Evolutionary conservation across 2,329 filamentous ascomycete species (phyloP), one percentile per base, ranked within the genome.

Genomic region (Cytospora paraplurivora): DNA sequence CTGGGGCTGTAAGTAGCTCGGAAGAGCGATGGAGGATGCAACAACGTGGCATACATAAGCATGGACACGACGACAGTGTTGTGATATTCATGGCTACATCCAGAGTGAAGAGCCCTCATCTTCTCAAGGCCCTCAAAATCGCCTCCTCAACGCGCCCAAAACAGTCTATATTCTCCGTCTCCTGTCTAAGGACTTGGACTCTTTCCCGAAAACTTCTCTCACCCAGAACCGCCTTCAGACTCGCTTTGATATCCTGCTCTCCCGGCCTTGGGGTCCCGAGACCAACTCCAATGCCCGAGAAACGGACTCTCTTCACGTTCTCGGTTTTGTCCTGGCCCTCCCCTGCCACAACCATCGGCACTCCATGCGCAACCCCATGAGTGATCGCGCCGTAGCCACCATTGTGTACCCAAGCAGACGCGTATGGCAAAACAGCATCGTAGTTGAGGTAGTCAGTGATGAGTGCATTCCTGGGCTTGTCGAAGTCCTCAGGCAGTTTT

Each of bases 271-370:
- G 70, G 0, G 65, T 70, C 8, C 60, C 69, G 21, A 75, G 66
- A 38, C 77, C 72, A 5, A 78, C 62, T 1, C 76, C 76, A 15
- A 75, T 69, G 1, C 76, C 74, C 4, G 71, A 71, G 66, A 67
- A 76, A 3, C 71, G 73, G 1, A 77, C 71, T 2, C 76, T 68
- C 37, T 67, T 69, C 5, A 73, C 71, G 62, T 76, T 78, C 64
- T 78, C 77, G 6, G 71, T 69, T 71, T 78, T 79, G 66, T 79
- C 77, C 71, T 78, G 76, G 1, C 75, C 75, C 62, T 78, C 76
- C 17, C 76, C 77, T 0, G 75, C 76, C 2, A 76, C 71, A 0
- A 78, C 74, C 75, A 77, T 76, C 3, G 76, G 76, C 27, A 78
- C 74, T 4, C 74, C 76, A 58, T 77, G 72, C 7, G 74, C 74